These are phyloP conservation scores for Pseudogymnoascus sp. DNA, from an alignment of 2,329 filamentous ascomycete genomes.

Conservation along the genomic window DNA sequence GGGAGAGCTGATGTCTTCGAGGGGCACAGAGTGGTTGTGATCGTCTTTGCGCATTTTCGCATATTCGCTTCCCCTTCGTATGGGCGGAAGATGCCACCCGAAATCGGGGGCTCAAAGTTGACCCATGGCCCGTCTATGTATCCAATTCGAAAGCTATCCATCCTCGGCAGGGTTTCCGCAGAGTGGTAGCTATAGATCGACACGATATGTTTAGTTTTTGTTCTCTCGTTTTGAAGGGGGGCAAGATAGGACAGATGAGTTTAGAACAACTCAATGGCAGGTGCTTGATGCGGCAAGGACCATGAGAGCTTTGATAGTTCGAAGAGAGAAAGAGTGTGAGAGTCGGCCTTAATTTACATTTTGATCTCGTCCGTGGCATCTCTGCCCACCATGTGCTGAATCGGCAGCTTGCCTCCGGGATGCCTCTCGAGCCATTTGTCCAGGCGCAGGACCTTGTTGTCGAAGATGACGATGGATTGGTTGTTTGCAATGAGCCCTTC, in stretches of 20 bases:
- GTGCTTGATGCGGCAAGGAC: conserved; percentile 3
- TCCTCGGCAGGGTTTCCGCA: conserved; percentile 60
- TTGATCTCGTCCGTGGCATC: conserved; percentile 93
- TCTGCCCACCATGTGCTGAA: conserved; percentile 84
- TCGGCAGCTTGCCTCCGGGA: conserved; percentile 83
- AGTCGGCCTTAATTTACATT: conserved; percentile 49
- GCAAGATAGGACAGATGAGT: not conserved
- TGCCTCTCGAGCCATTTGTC: conserved; percentile 86
- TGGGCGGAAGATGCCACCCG: conserved; percentile 68
- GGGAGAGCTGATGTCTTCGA: not conserved
- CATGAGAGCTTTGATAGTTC: not conserved
- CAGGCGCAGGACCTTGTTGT: conserved; percentile 73
- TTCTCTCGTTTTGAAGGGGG: not conserved
- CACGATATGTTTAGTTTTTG: conserved; percentile 2
- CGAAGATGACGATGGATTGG: conserved; percentile 68
- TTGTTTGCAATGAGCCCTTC: conserved; percentile 80
- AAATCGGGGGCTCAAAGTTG: conserved; percentile 86
- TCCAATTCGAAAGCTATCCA: conserved; percentile 78
- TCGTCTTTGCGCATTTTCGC: conserved; percentile 1
- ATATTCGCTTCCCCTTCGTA: conserved; percentile 30
- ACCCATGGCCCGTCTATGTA: conserved; percentile 70
- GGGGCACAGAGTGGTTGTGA: not conserved
- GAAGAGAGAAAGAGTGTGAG: conserved; percentile 13
- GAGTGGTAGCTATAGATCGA: conserved; percentile 63
- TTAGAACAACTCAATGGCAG: conserved; percentile 8